Evolutionary conservation across 306 rosid species (phyloP).

Genomic region (Quillaja saponaria): DNA sequence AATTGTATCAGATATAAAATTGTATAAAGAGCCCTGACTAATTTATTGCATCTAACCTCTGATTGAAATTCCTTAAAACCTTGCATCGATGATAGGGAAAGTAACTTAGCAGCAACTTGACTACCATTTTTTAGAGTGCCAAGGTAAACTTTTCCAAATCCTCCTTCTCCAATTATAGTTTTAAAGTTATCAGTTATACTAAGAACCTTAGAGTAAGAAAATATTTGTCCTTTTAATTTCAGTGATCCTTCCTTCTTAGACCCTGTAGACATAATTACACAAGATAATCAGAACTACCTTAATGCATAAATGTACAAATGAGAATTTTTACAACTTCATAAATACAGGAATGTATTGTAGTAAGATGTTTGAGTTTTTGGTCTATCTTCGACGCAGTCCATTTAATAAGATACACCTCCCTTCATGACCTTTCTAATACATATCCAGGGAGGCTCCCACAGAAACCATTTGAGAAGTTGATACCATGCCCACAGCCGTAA

Average conservation of each 20-base stretch:
- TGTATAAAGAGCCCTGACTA: background rate
- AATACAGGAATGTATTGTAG: too few species aligned
- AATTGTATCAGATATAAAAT: too few species aligned
- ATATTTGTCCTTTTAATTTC: background rate
- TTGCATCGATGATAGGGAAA: conserved; percentile 33
- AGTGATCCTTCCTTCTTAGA: background rate
- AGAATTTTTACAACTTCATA: background rate
- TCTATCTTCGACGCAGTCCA: too few species aligned
- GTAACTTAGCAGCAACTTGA: conserved; percentile 38
- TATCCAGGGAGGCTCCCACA: too few species aligned
- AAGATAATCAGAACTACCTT: background rate
- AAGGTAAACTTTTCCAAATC: conserved; percentile 37
- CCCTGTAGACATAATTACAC: background rate
- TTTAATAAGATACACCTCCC: too few species aligned
- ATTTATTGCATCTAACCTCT: conserved; percentile 11
- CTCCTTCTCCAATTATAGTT: background rate
- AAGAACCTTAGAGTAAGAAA: conserved; percentile 3
- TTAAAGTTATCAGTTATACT: conserved; percentile 28
- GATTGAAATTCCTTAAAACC: conserved; percentile 36
- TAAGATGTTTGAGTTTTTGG: too few species aligned
- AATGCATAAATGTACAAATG: background rate
- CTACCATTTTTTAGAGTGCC: conserved; percentile 24
- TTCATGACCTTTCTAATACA: too few species aligned
- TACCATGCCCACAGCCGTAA: too few species aligned
- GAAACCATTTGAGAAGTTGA: too few species aligned